Base-by-base conservation (phyloP, 257 asterid genomes). In the Petunia axillaris region DNA sequence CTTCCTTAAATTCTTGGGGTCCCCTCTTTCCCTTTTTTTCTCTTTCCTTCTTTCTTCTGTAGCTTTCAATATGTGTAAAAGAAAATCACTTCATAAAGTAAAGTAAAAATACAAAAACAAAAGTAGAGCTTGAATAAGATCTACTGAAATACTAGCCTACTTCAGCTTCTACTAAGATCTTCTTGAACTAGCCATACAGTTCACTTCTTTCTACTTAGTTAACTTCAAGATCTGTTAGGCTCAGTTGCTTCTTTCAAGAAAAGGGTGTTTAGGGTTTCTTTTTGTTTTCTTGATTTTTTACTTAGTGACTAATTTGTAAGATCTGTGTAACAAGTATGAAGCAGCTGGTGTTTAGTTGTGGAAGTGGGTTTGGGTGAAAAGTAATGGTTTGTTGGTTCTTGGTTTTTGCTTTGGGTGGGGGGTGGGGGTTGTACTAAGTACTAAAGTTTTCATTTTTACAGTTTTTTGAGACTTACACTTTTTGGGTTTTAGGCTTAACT, bases 351-450 rank as follows among this genome's bases (percentile, higher is more conserved):
- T 67, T 83, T 76, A 77, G 82, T 55, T 80, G 85, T 68, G 79
- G 82, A 70, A 84, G 84, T 84, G 92, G 88, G 87, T 88, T 85
- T 84, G 93, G 93, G 86, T 91, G 93, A 90, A 67, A 63, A 63
- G 76, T 63, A 25, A 37, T 84, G 79, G 83, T 64, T 54, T 77
- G 67, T 82, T 86, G 74, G 80, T 77, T 67, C 87, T 79, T 73
- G 83, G 85, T 78, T 75, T 79, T 71, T 85, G 88, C 85, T 77
- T 36, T 83, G 90, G 85, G 70, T 82, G 87, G 83, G 89, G 85
- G 89, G 71, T 80, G 93, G 85, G 87, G 81, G 82, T 79, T 75
- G 70, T 50, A 46, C 58, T 57, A 64, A 80, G 66, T 55, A 50
- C 55, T 39, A 57, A 83, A 71, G 16, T 60, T 65, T 43, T 52